These are phyloP conservation scores for Scheffersomyces stambukii DNA, from an alignment of 1,139 yeast species.

Conservation along the genomic window DNA sequence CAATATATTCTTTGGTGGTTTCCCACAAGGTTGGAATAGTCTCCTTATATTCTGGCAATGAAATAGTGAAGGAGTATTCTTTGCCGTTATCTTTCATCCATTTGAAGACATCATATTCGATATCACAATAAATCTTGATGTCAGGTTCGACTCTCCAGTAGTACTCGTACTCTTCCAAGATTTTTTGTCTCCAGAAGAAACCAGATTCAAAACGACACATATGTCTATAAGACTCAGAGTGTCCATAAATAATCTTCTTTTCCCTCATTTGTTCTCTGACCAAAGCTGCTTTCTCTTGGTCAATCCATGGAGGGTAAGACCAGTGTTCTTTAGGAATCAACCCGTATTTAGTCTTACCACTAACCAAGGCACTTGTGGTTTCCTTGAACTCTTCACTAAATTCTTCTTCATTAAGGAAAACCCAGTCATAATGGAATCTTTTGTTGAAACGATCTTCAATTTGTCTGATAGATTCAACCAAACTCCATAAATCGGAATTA, in stretches of 20 bases:
- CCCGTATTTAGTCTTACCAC: slow-evolving; percentile 42
- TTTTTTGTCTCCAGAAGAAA: slow-evolving; percentile 75
- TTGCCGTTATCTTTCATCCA: slow-evolving; percentile 73
- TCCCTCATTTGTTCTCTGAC: slow-evolving; percentile 50
- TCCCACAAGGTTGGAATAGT: slow-evolving; percentile 85
- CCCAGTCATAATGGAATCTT: slow-evolving; percentile 44
- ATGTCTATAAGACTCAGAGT: slow-evolving; percentile 61
- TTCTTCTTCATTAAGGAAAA: slow-evolving; percentile 41
- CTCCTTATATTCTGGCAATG: slow-evolving; percentile 77
- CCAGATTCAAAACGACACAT: slow-evolving; percentile 95
- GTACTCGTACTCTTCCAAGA: slow-evolving; percentile 69
- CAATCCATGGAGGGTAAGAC: slow-evolving; percentile 57
- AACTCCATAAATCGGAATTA: slow-evolving; percentile 33
- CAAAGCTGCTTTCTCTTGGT: slow-evolving; percentile 51
- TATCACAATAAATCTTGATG: slow-evolving; percentile 70
- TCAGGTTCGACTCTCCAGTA: slow-evolving; percentile 97
- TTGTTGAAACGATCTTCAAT: slow-evolving; percentile 44
- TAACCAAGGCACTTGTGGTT: slow-evolving; percentile 27
- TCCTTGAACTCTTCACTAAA: slow-evolving; percentile 38
- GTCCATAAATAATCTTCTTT: slow-evolving; percentile 57
- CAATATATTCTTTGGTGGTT: slow-evolving; percentile 63
- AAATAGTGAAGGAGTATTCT: slow-evolving; percentile 73
- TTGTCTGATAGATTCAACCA: slow-evolving; percentile 39
- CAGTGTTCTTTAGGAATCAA: slow-evolving; percentile 44
- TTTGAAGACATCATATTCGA: slow-evolving; percentile 77